A percentile compares a stretch with the other conserved stretches of the same genome.
Conservation (phyloP, 2,329 filamentous ascomycete genomes). For the Zasmidium angulare region DNA sequence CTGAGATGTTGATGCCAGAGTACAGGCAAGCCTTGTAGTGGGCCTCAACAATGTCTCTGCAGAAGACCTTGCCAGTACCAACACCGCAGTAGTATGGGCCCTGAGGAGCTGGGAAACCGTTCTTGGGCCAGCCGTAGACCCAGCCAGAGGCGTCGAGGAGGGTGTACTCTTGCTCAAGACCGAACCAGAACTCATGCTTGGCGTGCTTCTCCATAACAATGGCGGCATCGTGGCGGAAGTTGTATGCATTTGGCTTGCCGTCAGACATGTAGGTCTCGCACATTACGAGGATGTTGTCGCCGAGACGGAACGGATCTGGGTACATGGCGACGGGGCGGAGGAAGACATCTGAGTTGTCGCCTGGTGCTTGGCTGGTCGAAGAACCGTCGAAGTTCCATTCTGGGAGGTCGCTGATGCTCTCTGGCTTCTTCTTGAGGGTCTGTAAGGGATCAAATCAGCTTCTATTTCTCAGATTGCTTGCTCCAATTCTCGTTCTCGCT, state of each 20-base stretch:
- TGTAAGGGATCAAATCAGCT: slow-evolving; percentile 36
- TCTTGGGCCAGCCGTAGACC: slow-evolving; percentile 88
- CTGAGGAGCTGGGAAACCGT: slow-evolving; percentile 87
- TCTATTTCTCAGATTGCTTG: no score
- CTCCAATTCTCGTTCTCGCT: not conserved
- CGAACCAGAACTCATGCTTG: slow-evolving; percentile 89
- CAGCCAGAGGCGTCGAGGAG: slow-evolving; percentile 81
- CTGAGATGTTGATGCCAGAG: slow-evolving; percentile 88
- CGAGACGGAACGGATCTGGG: slow-evolving; percentile 86
- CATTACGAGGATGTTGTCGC: slow-evolving; percentile 91
- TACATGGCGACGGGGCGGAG: slow-evolving; percentile 85
- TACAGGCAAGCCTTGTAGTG: slow-evolving; percentile 91
- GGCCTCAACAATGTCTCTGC: slow-evolving; percentile 95
- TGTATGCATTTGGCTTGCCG: slow-evolving; percentile 96
- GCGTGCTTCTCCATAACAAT: slow-evolving; percentile 88
- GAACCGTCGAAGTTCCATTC: slow-evolving; percentile 88
- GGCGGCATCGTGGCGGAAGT: slow-evolving; percentile 89
- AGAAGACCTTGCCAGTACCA: slow-evolving; percentile 93
- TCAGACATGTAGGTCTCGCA: slow-evolving; percentile 93
- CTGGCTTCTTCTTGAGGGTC: slow-evolving; percentile 63
- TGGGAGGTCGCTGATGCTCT: slow-evolving; percentile 63
- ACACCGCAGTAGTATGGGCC: slow-evolving; percentile 98
- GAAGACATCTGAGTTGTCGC: slow-evolving; percentile 97
- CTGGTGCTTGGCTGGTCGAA: slow-evolving; percentile 86
- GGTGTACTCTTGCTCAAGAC: slow-evolving; percentile 97